phyloP scores from a whole-genome alignment of 1,139 yeast genomes.

The Saccharomyces pastorianus region DNA sequence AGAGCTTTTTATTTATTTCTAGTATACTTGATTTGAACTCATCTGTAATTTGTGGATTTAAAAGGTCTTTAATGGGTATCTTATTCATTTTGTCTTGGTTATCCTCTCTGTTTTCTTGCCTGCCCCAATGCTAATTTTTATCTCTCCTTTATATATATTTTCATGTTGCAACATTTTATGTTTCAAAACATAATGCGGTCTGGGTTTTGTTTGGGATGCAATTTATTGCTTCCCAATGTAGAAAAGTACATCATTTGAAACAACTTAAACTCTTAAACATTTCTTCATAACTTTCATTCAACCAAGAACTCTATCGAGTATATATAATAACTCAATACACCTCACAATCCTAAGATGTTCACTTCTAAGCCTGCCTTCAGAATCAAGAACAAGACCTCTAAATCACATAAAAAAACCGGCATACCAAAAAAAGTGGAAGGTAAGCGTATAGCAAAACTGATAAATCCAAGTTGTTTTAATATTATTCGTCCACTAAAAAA shows the following conservation, averaged over 20 bases:
- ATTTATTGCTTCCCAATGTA: slow-evolving; percentile 1
- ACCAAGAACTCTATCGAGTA: too few relatives aligned
- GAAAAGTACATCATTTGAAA: neutral
- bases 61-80: slow-evolving; percentile 8
- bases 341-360: neutral
- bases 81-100: slow-evolving; percentile 6
- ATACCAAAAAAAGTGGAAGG: too few relatives aligned
- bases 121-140: neutral
- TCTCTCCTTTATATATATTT: neutral
- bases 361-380: too few relatives aligned
- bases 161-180: neutral
- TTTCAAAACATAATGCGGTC: neutral
- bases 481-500: too few relatives aligned
- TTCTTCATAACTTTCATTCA: neutral
- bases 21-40: slow-evolving; percentile 1
- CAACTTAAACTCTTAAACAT: neutral
- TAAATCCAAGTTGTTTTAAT: too few relatives aligned
- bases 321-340: neutral
- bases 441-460: too few relatives aligned
- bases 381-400: too few relatives aligned
- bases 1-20: neutral
- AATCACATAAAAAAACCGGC: too few relatives aligned
- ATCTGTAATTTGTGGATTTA: slow-evolving; percentile 5
- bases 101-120: neutral
- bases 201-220: slow-evolving; percentile 1